These are phyloP conservation scores for Lotmaria passim DNA, from an alignment of 208 protist species.

Conservation along the genomic window DNA sequence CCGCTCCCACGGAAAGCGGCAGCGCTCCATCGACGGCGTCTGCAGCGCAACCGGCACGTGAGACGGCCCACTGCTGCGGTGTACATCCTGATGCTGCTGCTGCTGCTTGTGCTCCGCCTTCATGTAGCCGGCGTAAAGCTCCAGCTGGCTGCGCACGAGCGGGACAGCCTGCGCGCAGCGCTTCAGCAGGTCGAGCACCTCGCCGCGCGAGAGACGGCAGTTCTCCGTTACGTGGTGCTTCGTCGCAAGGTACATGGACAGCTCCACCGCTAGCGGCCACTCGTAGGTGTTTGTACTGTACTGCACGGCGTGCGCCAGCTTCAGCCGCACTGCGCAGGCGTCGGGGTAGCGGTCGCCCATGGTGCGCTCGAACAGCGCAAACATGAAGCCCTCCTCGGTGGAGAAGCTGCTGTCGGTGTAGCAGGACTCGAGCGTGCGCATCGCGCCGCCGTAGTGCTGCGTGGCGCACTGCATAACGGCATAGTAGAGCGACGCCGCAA, in stretches of 20 bases:
- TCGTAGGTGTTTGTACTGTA: constrained; percentile 71
- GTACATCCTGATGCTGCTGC: not conserved
- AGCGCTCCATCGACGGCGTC: constrained; percentile 49
- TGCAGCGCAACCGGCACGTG: constrained; percentile 28
- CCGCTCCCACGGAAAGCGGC: constrained; percentile 69
- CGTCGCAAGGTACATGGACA: constrained; percentile 82
- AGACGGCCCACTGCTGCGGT: not conserved
- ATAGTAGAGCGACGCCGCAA: constrained; percentile 93
- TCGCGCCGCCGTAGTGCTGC: constrained; percentile 81
- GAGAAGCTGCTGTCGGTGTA: constrained; percentile 73
- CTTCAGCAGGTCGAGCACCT: constrained; percentile 68
- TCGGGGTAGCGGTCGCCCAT: constrained; percentile 76
- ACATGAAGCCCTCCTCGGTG: constrained; percentile 77
- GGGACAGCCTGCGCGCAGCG: constrained; percentile 51
- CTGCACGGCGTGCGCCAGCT: constrained; percentile 84
- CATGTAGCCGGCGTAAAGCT: constrained; percentile 46
- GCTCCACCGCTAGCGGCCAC: constrained; percentile 78
- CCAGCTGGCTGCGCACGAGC: constrained; percentile 59
- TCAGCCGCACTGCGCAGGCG: constrained; percentile 86
- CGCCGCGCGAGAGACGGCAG: constrained; percentile 65
- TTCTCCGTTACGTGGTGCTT: constrained; percentile 79
- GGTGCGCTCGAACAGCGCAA: constrained; percentile 57
- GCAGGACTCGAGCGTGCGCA: constrained; percentile 79
- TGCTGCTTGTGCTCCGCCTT: constrained; percentile 10
- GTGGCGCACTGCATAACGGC: constrained; percentile 90